Percentiles rank a stretch among this genome's conserved stretches.
These are phyloP conservation scores for Chenopodium album DNA, from an alignment of 148 eudicot species.

Conservation along the genomic window DNA sequence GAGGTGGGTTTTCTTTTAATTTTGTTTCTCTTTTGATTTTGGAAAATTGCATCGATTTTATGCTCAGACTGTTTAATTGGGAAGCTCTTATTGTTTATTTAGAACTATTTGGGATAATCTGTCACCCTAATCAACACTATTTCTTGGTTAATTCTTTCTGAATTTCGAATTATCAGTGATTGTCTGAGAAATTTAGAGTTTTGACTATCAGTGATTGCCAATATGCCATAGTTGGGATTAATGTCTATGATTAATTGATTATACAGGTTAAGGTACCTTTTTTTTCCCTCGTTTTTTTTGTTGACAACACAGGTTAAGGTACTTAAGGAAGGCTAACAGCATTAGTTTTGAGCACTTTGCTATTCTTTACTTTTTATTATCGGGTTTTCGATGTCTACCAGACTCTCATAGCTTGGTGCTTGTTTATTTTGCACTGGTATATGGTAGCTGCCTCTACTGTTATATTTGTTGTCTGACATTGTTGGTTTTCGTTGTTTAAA, in stretches of 20 bases:
- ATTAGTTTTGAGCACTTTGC: background rate
- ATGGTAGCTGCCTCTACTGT: background rate
- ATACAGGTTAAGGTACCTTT: background rate
- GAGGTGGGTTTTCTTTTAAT: background rate
- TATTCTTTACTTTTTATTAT: background rate
- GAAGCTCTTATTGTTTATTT: background rate
- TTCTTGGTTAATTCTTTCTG: background rate
- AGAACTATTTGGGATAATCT: no score
- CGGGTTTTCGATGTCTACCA: background rate
- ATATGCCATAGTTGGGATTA: background rate
- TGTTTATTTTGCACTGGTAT: background rate
- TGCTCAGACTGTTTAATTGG: background rate
- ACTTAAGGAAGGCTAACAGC: background rate
- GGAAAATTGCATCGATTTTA: background rate
- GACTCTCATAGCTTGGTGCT: background rate
- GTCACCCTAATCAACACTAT: background rate
- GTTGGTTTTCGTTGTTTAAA: slow-evolving; percentile 12
- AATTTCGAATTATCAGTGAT: background rate
- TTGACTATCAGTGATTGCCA: no score
- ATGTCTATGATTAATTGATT: background rate
- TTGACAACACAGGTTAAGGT: background rate
- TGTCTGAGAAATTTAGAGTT: no score
- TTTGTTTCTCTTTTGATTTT: slow-evolving; percentile 2
- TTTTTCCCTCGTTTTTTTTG: no score
- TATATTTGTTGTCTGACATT: background rate